phyloP scores from a whole-genome alignment of 495 filamentous ascomycete genomes.

The Penicillium goetzii region DNA sequence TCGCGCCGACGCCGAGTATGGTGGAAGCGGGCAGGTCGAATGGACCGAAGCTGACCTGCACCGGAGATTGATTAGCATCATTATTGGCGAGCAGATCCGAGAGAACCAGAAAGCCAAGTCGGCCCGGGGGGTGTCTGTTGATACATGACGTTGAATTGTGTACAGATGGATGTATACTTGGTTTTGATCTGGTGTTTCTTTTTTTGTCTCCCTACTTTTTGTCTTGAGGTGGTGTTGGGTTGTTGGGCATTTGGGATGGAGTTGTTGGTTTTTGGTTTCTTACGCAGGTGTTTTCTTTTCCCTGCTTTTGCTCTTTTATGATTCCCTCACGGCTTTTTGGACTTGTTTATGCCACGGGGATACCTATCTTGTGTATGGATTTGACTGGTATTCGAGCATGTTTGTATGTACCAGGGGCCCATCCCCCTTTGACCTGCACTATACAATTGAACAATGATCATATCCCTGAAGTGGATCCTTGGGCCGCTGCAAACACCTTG shows the following conservation, averaged over 20 bases:
- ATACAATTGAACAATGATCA: constrained; percentile 15
- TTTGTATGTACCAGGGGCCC: constrained; percentile 9
- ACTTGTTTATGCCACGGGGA: constrained; percentile 7
- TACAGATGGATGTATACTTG: constrained; percentile 1
- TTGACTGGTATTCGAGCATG: constrained; percentile 14
- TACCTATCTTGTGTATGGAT: constrained; percentile 14
- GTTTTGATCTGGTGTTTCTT: constrained; percentile 18
- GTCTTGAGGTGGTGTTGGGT: constrained; percentile 18
- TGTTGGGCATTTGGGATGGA: constrained; percentile 15
- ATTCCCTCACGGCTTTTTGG: constrained; percentile 30
- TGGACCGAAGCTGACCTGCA: constrained; percentile 54
- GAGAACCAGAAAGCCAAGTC: constrained; percentile 38
- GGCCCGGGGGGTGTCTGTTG: constrained; percentile 32
- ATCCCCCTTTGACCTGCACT: background rate
- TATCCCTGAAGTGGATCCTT: constrained; percentile 21
- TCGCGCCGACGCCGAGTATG: constrained; percentile 41
- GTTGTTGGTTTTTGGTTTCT: constrained; percentile 22
- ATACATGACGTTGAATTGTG: constrained; percentile 36
- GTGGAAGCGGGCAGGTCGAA: constrained; percentile 46
- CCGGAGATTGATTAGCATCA: constrained; percentile 50
- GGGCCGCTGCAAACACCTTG: constrained; percentile 20
- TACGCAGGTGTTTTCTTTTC: constrained; percentile 13
- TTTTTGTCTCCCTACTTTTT: background rate
- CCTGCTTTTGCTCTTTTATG: constrained; percentile 28
- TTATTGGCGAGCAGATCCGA: constrained; percentile 53